Base-by-base conservation (phyloP, 176 grass and related monocot genomes). In the Rhynchospora tenuis region DNA sequence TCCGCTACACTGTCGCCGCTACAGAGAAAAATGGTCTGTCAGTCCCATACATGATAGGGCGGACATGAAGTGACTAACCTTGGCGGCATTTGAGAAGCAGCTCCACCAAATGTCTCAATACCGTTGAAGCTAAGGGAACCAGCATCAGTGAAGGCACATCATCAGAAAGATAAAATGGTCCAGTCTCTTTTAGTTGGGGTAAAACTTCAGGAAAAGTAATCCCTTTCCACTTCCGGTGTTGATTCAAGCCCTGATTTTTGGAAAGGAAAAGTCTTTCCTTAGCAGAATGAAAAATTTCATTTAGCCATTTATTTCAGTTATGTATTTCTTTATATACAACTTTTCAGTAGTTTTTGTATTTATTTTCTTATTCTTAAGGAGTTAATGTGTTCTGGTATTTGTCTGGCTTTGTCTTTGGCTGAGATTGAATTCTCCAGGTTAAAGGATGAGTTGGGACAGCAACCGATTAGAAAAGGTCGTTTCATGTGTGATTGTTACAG, bases 301-400 rank as follows among this genome's bases (percentile, higher is more conserved):
- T 82, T 45, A 52, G 48, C 62, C 59, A 17, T 76, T 76, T 77
- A 31, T 31, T 77, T 52, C 13, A 28, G 47, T 55, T 56, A 56
- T 74, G 71, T 65, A 24, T 48, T 81, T 82, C 14, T 82, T 82
- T 12, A 65, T 82, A n/a, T n/a, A 28, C 66, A 33, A 27, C 64
- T 81, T 54, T 52, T 82, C 45, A 28, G 79, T 82, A 68, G 63
- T 63, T 82, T 71, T 82, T 68, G 7, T 80, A 80, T 64, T 67
- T 82, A 28, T 82, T 65, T 38, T 82, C 23, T 50, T 46, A 29
- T 63, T 46, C 17, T 66, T 33, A 64, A 82, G 80, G 33, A 42
- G 43, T 82, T 82, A 78, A 46, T 45, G 29, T 81, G 29, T 11
- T 33, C 51, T 26, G 38, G 1, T 70, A 38, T 45, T 70, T 70